These are phyloP conservation scores for Crithidia mellificae DNA, from an alignment of 208 protist species.

Conservation along the genomic window DNA sequence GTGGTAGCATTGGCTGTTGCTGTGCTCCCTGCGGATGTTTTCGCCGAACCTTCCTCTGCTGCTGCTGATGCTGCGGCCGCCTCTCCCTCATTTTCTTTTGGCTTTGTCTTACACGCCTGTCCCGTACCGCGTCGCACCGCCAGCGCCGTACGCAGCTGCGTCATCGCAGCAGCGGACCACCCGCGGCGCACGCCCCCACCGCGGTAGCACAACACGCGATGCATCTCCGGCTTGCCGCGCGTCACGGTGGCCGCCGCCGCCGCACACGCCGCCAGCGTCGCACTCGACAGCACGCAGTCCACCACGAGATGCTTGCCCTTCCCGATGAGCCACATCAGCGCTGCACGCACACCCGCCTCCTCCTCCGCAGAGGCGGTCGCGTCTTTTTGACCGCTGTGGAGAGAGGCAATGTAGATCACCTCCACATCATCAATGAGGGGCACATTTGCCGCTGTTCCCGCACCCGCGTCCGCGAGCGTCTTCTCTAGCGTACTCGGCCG, in stretches of 20 bases:
- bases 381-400: background rate
- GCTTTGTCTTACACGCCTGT: background rate
- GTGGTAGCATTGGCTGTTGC: background rate
- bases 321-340: conserved; percentile 28
- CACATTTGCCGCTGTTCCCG: background rate
- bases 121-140: conserved; percentile 18
- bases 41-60: background rate
- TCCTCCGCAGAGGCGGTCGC: background rate
- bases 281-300: conserved; percentile 17
- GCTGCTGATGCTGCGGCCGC: background rate
- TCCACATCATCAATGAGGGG: conserved; percentile 28
- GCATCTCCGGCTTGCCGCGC: conserved; percentile 25
- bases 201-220: conserved; percentile 27
- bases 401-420: conserved; percentile 16
- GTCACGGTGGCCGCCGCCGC: conserved; percentile 13
- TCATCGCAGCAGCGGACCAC: conserved; percentile 27
- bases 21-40: background rate
- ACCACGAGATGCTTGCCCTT: conserved; percentile 33
- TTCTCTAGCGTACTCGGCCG: background rate
- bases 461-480: background rate
- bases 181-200: conserved; percentile 24
- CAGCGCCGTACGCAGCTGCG: conserved; percentile 24
- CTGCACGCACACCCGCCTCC: conserved; percentile 16
- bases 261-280: conserved; percentile 26
- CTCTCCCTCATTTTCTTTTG: background rate